Evolutionary conservation across 345 rosid genomes (phyloP), one percentile per base, ranked within the genome.

Genomic region (Linum tenue): DNA sequence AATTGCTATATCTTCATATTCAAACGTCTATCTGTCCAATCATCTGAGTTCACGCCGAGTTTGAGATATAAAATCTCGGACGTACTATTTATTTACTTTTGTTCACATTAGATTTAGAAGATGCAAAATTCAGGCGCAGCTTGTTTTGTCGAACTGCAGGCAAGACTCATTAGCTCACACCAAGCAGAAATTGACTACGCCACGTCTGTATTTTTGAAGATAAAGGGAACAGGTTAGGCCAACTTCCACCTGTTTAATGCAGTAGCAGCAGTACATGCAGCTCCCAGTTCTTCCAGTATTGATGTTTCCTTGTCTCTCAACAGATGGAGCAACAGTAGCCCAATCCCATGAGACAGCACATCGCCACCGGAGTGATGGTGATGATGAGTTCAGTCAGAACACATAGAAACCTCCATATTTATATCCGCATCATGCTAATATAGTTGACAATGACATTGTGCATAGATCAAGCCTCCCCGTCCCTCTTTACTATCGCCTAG

Each of bases 161-260:
- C 35, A 40, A 88, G 69, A 63, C 73, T 81, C 31, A 40, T 81
- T 39, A 78, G 82, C 64, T 69, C 72, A 17, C 86, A 78, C 82
- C 78, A 66, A 69, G 79, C 72, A 64, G 91, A 84, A 77, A 76
- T 84, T 63, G 77, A 67, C 53, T 76, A 66, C 71, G 77, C 74
- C 0, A 75, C 70, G 72, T 35, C 76, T n/a, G 36, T 80, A 75
- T 37, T 79, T 58, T 50, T 57, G 65, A 81, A 75, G 72, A 64
- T 85, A 22, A 59, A 71, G 59, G 82, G 85, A 41, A 67, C 86
- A 74, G 79, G 87, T 84, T 2, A 55, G 61, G 1, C 35, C 37
- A 10, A 11, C 31, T 22, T 14, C 39, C 16, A 36, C 16, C 15
- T n/a, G 11, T 37, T 63, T 56, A 2, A n/a, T 22, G 41, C 22